Evolutionary conservation across 306 rosid genomes (phyloP), one percentile per base, ranked within the genome.

Genomic region (Vachellia pachyceras): DNA sequence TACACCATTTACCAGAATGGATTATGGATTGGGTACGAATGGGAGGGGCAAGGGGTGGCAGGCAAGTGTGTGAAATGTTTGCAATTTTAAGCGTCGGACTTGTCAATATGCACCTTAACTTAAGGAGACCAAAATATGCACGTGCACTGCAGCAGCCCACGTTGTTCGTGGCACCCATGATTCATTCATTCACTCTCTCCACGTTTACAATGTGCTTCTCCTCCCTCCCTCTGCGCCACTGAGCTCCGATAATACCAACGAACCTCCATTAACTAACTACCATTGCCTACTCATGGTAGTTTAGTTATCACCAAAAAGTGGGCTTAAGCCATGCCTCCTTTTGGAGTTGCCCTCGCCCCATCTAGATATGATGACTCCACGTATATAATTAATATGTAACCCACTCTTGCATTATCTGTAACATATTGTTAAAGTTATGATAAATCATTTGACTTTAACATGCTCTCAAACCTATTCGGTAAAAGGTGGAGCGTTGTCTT

Each of bases 31-130:
- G 3, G 60, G 6, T 55, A 29, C 1, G 33, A 29, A 17, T 5
- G 6, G 29, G 14, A 17, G 33, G 23, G 17, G 5, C 40, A 10
- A 14, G n/a, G 2, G 13, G 18, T 67, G 76, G 45, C 18, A 42
- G 47, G 57, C 75, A 63, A 20, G 66, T 22, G 29, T 42, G 22
- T 14, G 0, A 54, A 79, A 36, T 57, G 77, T 69, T 69, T 45
- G 25, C 52, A 69, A 82, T 76, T 57, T 55, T 37, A 69, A 15
- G 50, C 10, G 14, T 3, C 11, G 81, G 52, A 10, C 55, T 69
- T 23, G n/a, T n/a, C n/a, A n/a, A n/a, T n/a, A n/a, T n/a, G n/a
- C n/a, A n/a, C n/a, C n/a, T n/a, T n/a, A n/a, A n/a, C n/a, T n/a
- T n/a, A n/a, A n/a, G n/a, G n/a, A n/a, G 41, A 22, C 2, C 65